Evolutionary conservation across 345 rosid genomes (phyloP).

Genomic region (Erodium maritimum): DNA sequence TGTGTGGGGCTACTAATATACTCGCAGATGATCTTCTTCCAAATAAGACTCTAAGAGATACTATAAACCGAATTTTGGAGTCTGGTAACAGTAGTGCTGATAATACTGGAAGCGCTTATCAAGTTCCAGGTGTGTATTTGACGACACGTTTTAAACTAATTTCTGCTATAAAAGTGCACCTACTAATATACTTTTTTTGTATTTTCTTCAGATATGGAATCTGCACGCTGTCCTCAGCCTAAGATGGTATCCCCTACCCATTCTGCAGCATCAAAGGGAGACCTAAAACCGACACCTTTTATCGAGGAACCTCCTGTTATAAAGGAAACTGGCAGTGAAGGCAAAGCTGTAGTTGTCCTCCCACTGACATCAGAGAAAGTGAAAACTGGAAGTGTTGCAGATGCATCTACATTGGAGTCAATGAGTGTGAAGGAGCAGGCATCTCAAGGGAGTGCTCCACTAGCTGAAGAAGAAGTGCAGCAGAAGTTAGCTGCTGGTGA

Average conservation of each 20-base stretch:
- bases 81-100: conserved; percentile 83
- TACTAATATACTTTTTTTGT: conserved; percentile 1
- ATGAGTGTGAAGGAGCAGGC: conserved; percentile 59
- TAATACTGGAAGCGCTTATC: conserved; percentile 66
- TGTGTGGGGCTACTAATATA: conserved; percentile 73
- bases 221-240: conserved; percentile 59
- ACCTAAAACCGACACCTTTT: conserved; percentile 24
- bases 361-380: conserved; percentile 30
- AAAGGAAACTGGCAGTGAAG: conserved; percentile 28
- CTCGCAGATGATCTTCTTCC: conserved; percentile 97
- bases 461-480: conserved; percentile 53
- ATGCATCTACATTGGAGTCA: conserved; percentile 58
- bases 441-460: conserved; percentile 49
- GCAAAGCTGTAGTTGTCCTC: conserved; percentile 31
- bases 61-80: conserved; percentile 86
- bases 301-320: conserved; percentile 28
- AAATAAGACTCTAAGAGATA: conserved; percentile 86
- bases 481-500: conserved; percentile 57
- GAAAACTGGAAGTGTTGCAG: conserved; percentile 28
- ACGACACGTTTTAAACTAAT: not conserved
- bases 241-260: conserved; percentile 62
- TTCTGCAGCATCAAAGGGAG: conserved; percentile 70
- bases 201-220: conserved; percentile 54
- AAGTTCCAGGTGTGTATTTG: conserved; percentile 64
- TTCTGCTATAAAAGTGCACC: not conserved